Evolutionary conservation across 805 yeast species (phyloP), one percentile per base, ranked within the genome.

Genomic region (Barnettozyma siamensis): DNA sequence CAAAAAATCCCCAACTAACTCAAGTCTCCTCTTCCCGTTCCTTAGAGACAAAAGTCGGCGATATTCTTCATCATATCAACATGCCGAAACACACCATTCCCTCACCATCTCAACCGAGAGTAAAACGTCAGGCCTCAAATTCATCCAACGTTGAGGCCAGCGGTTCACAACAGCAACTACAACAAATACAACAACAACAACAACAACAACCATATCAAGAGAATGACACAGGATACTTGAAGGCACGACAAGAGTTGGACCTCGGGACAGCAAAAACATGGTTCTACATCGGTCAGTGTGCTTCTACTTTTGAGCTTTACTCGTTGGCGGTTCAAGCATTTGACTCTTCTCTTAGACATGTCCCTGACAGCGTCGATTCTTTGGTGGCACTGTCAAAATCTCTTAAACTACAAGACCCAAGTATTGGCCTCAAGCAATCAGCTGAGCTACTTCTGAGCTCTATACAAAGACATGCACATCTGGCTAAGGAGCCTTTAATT

Each of bases 401-500:
- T 3, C 30, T 56, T 7, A 48, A 51, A 27, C 13, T 31, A 2
- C 43, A 49, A 12, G 47, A 51, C 38, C 42, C 46, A 12, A 21
- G 3, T 17, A n/a, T 39, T 8, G 47, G 46, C 2, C 10, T 38
- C 5, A 50, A 54, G 17, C 53, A 52, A 21, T 39, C 58, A 1
- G 36, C 49, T 3, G 60, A 56, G 5, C 21, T 54, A 9, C 30
- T 56, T 1, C 31, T 46, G 7, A 36, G 46, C 1, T 53, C 60
- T 10, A 34, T 56, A 20, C 48, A 48, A 24, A 46, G 53, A 17
- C 65, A 55, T 42, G 70, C 72, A 3, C 58, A 58, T 1, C 53
- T 76, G 18, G 55, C 64, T 24, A 63, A 63, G 35, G 70, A 69
- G 37, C 47, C 70, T 0, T 46, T 50, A 6, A 48, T 77, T 5